A percentile compares a stretch with the other conserved stretches of the same genome.
phyloP scores from a whole-genome alignment of 1,284 basidiomycete species.

The Leccinum cinnamomeum region DNA sequence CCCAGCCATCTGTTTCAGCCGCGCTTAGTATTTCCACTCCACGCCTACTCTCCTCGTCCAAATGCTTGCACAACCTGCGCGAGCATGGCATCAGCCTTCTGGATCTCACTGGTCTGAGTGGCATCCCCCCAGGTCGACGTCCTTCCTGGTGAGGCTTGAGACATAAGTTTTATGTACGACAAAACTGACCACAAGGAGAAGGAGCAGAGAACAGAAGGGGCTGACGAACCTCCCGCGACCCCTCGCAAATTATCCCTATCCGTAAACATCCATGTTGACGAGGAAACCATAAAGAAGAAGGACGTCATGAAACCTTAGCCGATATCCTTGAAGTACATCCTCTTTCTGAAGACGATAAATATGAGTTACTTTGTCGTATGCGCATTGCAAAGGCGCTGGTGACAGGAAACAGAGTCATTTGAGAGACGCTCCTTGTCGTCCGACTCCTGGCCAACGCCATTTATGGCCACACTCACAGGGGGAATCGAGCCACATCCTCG shows the following conservation, averaged over 20 bases:
- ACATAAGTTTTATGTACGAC: too few relatives aligned
- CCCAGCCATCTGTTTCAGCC: constrained; percentile 73
- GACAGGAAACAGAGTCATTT: constrained; percentile 55
- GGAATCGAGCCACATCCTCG: too few relatives aligned
- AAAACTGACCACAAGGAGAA: too few relatives aligned
- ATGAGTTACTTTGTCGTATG: constrained; percentile 67
- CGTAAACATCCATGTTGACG: constrained; percentile 64
- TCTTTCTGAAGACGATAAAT: constrained; percentile 84
- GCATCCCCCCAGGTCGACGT: too few relatives aligned
- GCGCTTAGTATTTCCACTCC: constrained; percentile 76
- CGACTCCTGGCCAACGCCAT: too few relatives aligned
- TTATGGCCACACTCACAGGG: too few relatives aligned
- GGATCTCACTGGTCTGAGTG: too few relatives aligned
- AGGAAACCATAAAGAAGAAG: constrained; percentile 54
- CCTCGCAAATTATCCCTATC: constrained; percentile 45
- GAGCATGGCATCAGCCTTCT: too few relatives aligned
- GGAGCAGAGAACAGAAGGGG: too few relatives aligned
- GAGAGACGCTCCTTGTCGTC: constrained; percentile 55
- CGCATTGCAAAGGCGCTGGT: constrained; percentile 73
- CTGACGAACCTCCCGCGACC: constrained; percentile 38
- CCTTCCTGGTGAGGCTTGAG: too few relatives aligned
- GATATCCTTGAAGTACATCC: constrained; percentile 71
- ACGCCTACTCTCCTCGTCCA: constrained; percentile 43
- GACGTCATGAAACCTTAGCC: constrained; percentile 72
- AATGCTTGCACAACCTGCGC: too few relatives aligned